Conservation (phyloP, 2,329 filamentous ascomycete species). For the Paracamarosporium sp. region DNA sequence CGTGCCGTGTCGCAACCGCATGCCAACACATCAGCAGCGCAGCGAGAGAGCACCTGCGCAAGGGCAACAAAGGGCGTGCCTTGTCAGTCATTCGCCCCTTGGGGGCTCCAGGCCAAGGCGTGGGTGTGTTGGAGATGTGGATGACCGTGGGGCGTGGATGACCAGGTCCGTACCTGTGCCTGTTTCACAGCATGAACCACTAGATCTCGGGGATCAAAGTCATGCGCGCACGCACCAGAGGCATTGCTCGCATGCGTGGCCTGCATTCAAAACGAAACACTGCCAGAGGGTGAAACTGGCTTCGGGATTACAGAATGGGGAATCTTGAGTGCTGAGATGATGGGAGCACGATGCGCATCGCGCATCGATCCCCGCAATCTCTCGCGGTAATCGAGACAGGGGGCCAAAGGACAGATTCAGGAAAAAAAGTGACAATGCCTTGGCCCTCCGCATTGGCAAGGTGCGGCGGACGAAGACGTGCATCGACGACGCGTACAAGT, state of each 20-base stretch:
- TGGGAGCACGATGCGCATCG: neutral
- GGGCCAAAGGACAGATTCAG: neutral
- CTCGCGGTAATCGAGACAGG: neutral
- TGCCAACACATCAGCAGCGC: slow-evolving; percentile 3
- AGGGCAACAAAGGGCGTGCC: neutral
- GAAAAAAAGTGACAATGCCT: too few species aligned
- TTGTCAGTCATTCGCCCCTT: neutral
- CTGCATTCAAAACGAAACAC: slow-evolving; percentile 3
- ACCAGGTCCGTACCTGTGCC: slow-evolving; percentile 5
- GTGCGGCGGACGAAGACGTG: too few species aligned
- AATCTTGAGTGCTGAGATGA: neutral
- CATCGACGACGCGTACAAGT: neutral
- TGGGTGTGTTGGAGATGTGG: neutral
- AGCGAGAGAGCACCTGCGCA: neutral
- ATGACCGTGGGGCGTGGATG: neutral
- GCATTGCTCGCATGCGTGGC: neutral
- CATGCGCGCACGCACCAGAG: slow-evolving; percentile 1
- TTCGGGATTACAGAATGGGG: slow-evolving; percentile 4
- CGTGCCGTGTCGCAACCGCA: neutral
- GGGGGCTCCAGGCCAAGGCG: neutral
- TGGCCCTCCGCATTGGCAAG: too few species aligned
- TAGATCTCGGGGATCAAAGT: neutral
- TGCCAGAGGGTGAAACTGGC: neutral
- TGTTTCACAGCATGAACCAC: slow-evolving; percentile 5
- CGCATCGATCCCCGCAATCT: neutral